Percentiles rank a stretch among this genome's conserved stretches.
Evolutionary conservation across 768 basidiomycete genomes (phyloP).

Genomic region (Tubosaeta sp.): DNA sequence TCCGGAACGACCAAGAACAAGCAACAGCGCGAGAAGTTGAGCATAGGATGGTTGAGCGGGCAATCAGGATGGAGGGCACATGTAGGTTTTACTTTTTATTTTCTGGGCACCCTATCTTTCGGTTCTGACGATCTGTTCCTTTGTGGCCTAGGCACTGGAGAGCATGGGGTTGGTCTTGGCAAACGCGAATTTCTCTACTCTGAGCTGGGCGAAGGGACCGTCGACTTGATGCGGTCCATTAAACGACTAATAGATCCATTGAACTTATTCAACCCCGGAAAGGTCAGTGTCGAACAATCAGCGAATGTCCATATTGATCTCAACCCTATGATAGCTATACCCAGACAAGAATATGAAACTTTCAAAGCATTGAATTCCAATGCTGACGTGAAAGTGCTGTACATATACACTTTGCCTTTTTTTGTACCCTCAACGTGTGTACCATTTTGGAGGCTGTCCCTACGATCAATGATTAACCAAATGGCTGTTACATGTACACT

Average conservation of each 20-base stretch:
- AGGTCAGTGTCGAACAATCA: slow-evolving; percentile 39
- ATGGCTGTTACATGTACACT: too few species aligned
- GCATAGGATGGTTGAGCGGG: slow-evolving; percentile 60
- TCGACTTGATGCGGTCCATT: slow-evolving; percentile 78
- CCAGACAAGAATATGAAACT: slow-evolving; percentile 24
- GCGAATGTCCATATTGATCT: neutral
- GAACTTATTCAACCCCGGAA: slow-evolving; percentile 80
- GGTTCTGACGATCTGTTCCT: neutral
- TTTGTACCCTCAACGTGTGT: neutral
- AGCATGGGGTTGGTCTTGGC: slow-evolving; percentile 86
- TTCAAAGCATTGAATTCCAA: neutral
- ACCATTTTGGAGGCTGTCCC: too few species aligned
- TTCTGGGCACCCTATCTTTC: neutral
- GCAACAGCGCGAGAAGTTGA: slow-evolving; percentile 42
- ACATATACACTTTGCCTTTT: too few species aligned
- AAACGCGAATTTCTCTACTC: slow-evolving; percentile 77
- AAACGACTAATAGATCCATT: slow-evolving; percentile 73
- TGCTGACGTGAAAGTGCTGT: too few species aligned
- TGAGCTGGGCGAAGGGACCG: slow-evolving; percentile 80
- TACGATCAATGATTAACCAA: too few species aligned
- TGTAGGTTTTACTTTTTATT: slow-evolving; percentile 39
- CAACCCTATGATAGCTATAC: slow-evolving; percentile 10
- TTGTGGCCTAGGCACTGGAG: slow-evolving; percentile 54
- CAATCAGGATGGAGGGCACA: slow-evolving; percentile 69
- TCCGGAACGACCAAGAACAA: slow-evolving; percentile 52